Base-by-base conservation (phyloP, 2,329 filamentous ascomycete genomes). In the Exophiala bonariae region DNA sequence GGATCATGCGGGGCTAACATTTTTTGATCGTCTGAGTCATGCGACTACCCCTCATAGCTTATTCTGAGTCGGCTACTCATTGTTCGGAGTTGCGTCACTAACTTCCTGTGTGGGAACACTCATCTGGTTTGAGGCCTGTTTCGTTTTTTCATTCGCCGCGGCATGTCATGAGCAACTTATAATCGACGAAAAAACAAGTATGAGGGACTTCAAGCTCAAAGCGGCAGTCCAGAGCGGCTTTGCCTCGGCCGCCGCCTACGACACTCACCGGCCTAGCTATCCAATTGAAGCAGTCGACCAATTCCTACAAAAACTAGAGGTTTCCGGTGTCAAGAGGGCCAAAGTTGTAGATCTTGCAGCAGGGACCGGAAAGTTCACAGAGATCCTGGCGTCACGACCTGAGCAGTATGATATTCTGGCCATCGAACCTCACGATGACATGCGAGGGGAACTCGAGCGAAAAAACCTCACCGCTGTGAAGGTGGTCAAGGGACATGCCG, bases 331-430 rank as follows among this genome's bases (percentile, higher is more conserved):
- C 14, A 41, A 66, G 5, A 67, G 70, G 36, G 76, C 76, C 11
- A 74, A 66, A 35, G 39, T 52, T 23, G 36, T 33, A 11, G 85
- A 88, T 61, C 70, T 88, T 14, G 85, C 78, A 1, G 81, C 83
- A 3, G 84, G 85, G 0, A 87, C 84, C 1, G 85, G 85, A 19
- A 87, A 87, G 60, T 83, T 87, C 59, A 87, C 85, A 0, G 80
- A 84, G 62, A 58, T 76, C 14, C 71, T 89, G 26, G 78, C 80
- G 5, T 68, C 64, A 11, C 70, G 83, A 22, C 69, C 74, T 1
- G 86, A 88, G 64, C 61, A 67, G 5, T 87, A 78, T 65, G 61
- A 79, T 33, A 71, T 89, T 52, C 59, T 82, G 36, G 78, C 83
- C 37, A 70, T 88, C 39, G 78, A 87, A 65, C 85, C 85, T 18